phyloP scores from a whole-genome alignment of 768 basidiomycete species.

The Tremella yokohamensis region DNA sequence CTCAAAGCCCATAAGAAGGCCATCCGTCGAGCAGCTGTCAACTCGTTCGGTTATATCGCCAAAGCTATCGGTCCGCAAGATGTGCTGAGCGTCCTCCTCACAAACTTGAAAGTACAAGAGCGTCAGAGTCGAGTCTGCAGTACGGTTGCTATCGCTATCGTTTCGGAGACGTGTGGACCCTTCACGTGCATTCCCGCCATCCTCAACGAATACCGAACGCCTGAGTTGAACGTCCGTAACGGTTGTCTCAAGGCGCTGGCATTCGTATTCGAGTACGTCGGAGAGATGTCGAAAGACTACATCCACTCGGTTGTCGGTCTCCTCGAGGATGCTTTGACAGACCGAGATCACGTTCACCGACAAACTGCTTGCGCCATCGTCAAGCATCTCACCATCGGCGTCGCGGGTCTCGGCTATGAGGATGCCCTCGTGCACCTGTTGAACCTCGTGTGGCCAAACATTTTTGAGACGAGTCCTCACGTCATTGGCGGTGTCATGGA shows the following conservation, averaged over 20 bases:
- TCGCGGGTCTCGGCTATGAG: constrained; percentile 94
- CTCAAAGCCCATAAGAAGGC: constrained; percentile 99
- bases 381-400: constrained; percentile 93
- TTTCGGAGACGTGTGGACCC: constrained; percentile 52
- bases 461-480: constrained; percentile 96
- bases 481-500: constrained; percentile 99
- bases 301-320: constrained; percentile 95
- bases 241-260: constrained; percentile 97
- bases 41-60: constrained; percentile 98
- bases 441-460: constrained; percentile 99
- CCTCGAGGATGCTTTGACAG: constrained; percentile 96
- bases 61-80: constrained; percentile 99
- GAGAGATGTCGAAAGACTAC: constrained; percentile 92
- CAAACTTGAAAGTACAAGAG: constrained; percentile 96
- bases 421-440: constrained; percentile 96
- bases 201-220: constrained; percentile 95
- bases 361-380: constrained; percentile 98
- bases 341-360: constrained; percentile 95
- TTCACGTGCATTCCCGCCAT: constrained; percentile 99
- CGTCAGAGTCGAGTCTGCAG: constrained; percentile 98
- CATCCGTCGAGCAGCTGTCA: constrained; percentile 96
- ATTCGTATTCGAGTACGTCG: constrained; percentile 99
- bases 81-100: constrained; percentile 88
- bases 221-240: constrained; percentile 96
- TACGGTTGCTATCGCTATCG: constrained; percentile 86